Base-by-base conservation (phyloP, 2,329 filamentous ascomycete species). In the Camptophora hylomeconis region DNA sequence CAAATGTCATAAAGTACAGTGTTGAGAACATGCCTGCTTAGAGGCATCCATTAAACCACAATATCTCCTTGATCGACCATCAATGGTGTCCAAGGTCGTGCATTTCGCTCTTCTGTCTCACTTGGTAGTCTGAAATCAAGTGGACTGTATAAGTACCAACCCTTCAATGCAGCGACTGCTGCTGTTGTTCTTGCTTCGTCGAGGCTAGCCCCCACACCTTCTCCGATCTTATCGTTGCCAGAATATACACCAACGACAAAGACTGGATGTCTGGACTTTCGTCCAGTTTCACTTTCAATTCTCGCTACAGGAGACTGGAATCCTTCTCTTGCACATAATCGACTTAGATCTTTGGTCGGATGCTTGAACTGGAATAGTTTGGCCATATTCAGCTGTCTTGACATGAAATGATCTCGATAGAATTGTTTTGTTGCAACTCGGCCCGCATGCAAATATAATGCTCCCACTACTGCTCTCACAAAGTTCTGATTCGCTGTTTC, bases 121-220 rank as follows among this genome's bases (percentile, higher is more conserved):
- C 77, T 81, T 14, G 78, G 78, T 37, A 82, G 63, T 33, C 67
- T 65, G 27, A 73, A 68, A 39, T 71, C 58, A 43, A 69, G 49
- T 1, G 89, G 87, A 52, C 76, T 86, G 62, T 98, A 98, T 30
- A 98, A 64, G 56, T 98, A 98, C 89, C 89, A 98, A 5, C 77
- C 68, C 65, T 93, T 92, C 49, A 98, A 64, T 11, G 84, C 76
- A 39, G 79, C 76, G 47, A 92, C 86, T 20, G 81, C 74, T 12
- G 89, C 89, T 52, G 81, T 71, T 39, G 71, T 67, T 39, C 82
- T 72, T 17, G 80, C 87, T 46, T 83, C 71, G 41, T 83, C 67
- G 32, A 95, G 61, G 54, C 71, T 86, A 26, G 77, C 62, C 14
- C 80, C 89, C 12, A 75, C 68, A n/a, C 76, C 89, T 60, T 98